Evolutionary conservation across 2,329 filamentous ascomycete genomes (phyloP).

Genomic region (Amesomyces nigricolor): DNA sequence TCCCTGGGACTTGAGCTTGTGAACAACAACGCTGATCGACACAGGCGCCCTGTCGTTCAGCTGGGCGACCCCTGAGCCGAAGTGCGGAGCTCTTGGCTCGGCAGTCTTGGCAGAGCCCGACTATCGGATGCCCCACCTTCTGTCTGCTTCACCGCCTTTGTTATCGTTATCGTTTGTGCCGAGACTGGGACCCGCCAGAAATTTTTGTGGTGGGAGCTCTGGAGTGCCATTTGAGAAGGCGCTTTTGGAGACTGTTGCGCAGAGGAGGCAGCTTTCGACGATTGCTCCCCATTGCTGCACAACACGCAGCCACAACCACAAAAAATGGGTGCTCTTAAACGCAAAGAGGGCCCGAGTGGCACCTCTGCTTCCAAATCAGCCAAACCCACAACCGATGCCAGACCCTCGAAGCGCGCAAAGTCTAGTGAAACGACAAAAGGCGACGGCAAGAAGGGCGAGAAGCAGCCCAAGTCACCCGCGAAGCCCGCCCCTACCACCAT

Average conservation of each 20-base stretch:
- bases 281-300: conserved; percentile 21
- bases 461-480: conserved; percentile 30
- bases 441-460: conserved; percentile 24
- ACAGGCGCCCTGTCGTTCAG: too few species aligned
- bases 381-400: conserved; percentile 41
- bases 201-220: conserved; percentile 24
- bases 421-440: conserved; percentile 34
- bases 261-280: conserved; percentile 7
- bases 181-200: conserved; percentile 22
- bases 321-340: conserved; percentile 52
- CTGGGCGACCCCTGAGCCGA: too few species aligned
- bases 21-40: too few species aligned
- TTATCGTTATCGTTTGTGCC: conserved; percentile 28
- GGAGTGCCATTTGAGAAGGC: conserved; percentile 8
- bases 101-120: background rate
- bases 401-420: conserved; percentile 45
- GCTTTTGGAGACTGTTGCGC: conserved; percentile 1
- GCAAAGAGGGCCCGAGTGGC: conserved; percentile 52
- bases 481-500: conserved; percentile 30
- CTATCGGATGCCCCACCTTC: background rate
- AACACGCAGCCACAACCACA: conserved; percentile 10
- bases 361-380: conserved; percentile 45
- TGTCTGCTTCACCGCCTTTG: conserved; percentile 20
- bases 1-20: too few species aligned
- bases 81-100: too few species aligned